A percentile compares a stretch with the other conserved stretches of the same genome.
These are phyloP conservation scores for Calonectria pseudoreteaudii DNA, from an alignment of 2,329 filamentous ascomycete genomes.

Conservation along the genomic window DNA sequence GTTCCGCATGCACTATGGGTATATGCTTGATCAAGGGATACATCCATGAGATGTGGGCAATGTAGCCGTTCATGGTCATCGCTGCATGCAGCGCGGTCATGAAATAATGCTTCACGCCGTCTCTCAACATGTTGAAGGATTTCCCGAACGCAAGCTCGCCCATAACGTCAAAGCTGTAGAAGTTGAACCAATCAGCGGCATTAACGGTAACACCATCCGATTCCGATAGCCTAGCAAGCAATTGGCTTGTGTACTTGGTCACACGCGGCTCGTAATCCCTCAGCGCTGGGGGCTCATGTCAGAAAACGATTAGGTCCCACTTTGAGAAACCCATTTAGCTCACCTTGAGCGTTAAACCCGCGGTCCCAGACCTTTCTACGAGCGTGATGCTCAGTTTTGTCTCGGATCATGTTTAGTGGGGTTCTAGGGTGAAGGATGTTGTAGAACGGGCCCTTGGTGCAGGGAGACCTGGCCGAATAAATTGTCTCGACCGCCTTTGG, in stretches of 20 bases:
- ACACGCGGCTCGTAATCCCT: slow-evolving; percentile 46
- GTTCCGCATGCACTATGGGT: slow-evolving; percentile 16
- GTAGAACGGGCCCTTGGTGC: slow-evolving; percentile 28
- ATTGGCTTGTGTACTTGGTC: slow-evolving; percentile 32
- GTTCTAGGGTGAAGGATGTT: slow-evolving; percentile 17
- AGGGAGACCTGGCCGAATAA: slow-evolving; percentile 17
- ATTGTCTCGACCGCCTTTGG: slow-evolving; percentile 18
- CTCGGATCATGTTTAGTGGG: slow-evolving; percentile 21
- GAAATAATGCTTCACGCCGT: slow-evolving; percentile 42
- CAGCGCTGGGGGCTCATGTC: not conserved
- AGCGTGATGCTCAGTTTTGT: slow-evolving; percentile 15
- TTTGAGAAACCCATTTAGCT: not conserved
- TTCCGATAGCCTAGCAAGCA: slow-evolving; percentile 34
- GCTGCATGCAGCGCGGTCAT: slow-evolving; percentile 40
- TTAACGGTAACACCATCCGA: slow-evolving; percentile 40
- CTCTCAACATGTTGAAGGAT: slow-evolving; percentile 49
- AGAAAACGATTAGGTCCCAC: not conserved
- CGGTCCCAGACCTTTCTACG: slow-evolving; percentile 28
- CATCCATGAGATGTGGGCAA: slow-evolving; percentile 37
- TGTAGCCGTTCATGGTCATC: slow-evolving; percentile 37
- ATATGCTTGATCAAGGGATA: slow-evolving; percentile 26
- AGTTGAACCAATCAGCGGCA: slow-evolving; percentile 48
- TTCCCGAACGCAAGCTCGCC: slow-evolving; percentile 54
- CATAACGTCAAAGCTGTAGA: slow-evolving; percentile 52
- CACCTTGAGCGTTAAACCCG: slow-evolving; percentile 24